Conservation (phyloP, 2,329 filamentous ascomycete species). For the Colletotrichum acutatum region DNA sequence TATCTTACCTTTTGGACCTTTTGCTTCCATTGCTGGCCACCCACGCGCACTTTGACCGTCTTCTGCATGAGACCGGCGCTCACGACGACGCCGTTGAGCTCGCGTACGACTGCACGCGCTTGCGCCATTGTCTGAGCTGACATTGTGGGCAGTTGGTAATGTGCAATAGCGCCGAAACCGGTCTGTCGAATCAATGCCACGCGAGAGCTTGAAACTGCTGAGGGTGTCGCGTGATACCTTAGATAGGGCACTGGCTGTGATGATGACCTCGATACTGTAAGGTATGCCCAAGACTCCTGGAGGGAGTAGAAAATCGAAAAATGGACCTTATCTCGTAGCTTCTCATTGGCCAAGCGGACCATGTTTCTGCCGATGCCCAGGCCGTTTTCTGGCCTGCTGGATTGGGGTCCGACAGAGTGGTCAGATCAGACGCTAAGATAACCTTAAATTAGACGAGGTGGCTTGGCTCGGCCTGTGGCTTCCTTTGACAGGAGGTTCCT, state of each 20-base stretch:
- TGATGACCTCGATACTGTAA: background rate
- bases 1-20: constrained; percentile 35
- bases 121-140: constrained; percentile 47
- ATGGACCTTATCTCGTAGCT: too few relatives aligned
- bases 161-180: background rate
- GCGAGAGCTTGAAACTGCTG: background rate
- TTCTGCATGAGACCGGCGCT: constrained; percentile 82
- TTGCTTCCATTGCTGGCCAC: constrained; percentile 75
- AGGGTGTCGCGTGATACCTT: background rate
- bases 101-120: constrained; percentile 57
- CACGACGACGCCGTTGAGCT: constrained; percentile 76
- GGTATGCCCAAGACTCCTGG: background rate
- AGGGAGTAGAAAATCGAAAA: background rate
- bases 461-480: background rate
- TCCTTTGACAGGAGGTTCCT: background rate
- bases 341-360: background rate
- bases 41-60: constrained; percentile 82
- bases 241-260: background rate
- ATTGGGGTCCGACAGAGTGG: background rate
- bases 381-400: background rate
- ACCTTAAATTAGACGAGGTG: background rate
- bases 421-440: constrained; percentile 13
- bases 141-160: constrained; percentile 43
- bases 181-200: background rate
- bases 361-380: background rate